phyloP scores from a whole-genome alignment of 2,329 filamentous ascomycete genomes.

The Penicillium occitanis region DNA sequence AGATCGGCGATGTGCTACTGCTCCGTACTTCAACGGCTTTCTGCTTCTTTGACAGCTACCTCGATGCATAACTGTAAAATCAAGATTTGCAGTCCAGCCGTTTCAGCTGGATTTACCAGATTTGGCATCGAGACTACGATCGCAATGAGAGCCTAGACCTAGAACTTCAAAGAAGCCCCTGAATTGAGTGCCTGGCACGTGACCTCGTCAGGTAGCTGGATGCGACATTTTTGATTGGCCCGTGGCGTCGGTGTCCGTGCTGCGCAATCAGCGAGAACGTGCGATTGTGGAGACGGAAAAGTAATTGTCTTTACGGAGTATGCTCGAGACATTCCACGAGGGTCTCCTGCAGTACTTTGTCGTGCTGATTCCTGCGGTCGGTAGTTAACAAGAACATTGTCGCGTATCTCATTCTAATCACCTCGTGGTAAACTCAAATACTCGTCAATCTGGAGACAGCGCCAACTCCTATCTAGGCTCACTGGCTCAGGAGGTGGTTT shows the following conservation, averaged over 20 bases:
- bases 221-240: not conserved
- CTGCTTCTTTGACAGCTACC: not conserved
- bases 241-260: not conserved
- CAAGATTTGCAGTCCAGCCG: not conserved
- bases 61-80: not conserved
- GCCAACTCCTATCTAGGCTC: not conserved
- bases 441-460: not conserved
- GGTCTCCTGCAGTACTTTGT: not conserved
- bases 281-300: not conserved
- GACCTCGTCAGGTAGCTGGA: not conserved
- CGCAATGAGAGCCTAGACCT: not conserved
- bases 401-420: not conserved
- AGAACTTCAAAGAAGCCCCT: not conserved
- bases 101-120: not conserved
- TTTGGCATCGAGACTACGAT: not conserved
- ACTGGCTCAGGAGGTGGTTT: conserved; percentile 6
- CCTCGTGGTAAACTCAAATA: not conserved
- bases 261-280: not conserved
- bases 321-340: not conserved
- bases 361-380: not conserved
- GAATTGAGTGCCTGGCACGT: not conserved
- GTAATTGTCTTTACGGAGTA: not conserved
- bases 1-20: not conserved
- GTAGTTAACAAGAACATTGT: not conserved
- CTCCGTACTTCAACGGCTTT: not conserved